Percentiles rank a stretch among this genome's conserved stretches.
These are phyloP conservation scores for Trichoderma endophyticum DNA, from an alignment of 2,329 filamentous ascomycete species.

Conservation along the genomic window DNA sequence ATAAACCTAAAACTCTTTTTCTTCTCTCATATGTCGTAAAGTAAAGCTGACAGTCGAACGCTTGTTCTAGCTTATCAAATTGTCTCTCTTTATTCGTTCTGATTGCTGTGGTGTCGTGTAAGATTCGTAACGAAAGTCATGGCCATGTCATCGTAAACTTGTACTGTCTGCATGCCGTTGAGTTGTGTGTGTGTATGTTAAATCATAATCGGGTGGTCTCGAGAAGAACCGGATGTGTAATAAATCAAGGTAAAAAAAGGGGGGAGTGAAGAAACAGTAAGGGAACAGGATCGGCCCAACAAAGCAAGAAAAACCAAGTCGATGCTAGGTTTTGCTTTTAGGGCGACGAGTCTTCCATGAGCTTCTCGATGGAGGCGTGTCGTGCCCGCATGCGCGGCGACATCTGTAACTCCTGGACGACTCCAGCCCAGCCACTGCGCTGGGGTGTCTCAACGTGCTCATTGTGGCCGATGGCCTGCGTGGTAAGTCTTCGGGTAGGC, in stretches of 20 bases:
- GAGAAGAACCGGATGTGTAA: not conserved
- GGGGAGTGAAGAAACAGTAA: not conserved
- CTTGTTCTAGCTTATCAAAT: not conserved
- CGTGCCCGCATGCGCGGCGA: constrained; percentile 60
- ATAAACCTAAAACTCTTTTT: constrained; percentile 1
- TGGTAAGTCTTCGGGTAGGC: constrained; percentile 51
- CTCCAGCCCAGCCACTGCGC: constrained; percentile 58
- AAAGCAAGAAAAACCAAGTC: not conserved
- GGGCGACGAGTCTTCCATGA: constrained; percentile 42
- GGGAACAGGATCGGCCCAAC: not conserved
- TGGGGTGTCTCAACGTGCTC: constrained; percentile 47
- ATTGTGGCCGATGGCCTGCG: constrained; percentile 51
- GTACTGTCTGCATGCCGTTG: not conserved
- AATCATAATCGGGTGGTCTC: not conserved
- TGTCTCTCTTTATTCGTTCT: not conserved
- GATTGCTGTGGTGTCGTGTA: not conserved
- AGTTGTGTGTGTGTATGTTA: not conserved
- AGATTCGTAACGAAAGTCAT: constrained; percentile 4
- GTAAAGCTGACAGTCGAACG: not conserved
- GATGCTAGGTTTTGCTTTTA: not conserved
- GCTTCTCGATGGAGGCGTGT: constrained; percentile 59
- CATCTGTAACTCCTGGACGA: constrained; percentile 60
- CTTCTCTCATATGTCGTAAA: constrained; percentile 10
- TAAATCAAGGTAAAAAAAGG: not conserved
- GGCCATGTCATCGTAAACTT: not conserved